Base-by-base conservation (phyloP, 176 grass and related monocot species). In the Ananas comosus region DNA sequence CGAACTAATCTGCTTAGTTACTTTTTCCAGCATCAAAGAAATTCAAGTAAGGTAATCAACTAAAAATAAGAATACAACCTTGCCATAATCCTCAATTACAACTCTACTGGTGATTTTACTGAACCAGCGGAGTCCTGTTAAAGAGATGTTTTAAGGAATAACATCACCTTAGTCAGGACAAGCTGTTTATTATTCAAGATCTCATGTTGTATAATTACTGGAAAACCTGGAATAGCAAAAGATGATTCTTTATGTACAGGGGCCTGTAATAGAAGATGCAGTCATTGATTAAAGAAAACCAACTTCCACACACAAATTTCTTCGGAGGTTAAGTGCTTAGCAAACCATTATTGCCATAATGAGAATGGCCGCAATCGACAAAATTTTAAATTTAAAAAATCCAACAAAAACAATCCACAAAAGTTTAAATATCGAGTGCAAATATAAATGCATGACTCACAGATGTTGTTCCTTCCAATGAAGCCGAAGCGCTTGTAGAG, bases 121-220 rank as follows among this genome's bases (percentile, higher is more conserved):
- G 80, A 86, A 86, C 69, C 94, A 78, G 78, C 70, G 71, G 89
- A 88, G 80, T 99, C 93, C 93, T 97, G 80, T 64, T 59, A 67
- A 70, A 53, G 65, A 27, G 25, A 72, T 18, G 24, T 47, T 19
- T 14, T 2, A 59, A 12, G 64, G 12, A 67, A 47, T 16, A 67
- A 49, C 3, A 64, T 82, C 73, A 99, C 94, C 94, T 99, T 91
- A 50, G 94, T 99, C 73, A 93, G 76, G 63, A 93, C 94, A 91
- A 93, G 85, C 73, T 89, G 92, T 64, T 84, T 87, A 19, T 99
- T 90, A 77, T 99, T 99, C 83, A 99, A 85, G 71, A 99, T 99
- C 73, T 93, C 94, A 80, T 99, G 87, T 61, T 90, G 82, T 79
- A 90, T 74, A 77, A 93, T 99, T 78, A 80, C 85, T 51, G 89